Conservation (phyloP, 2,329 filamentous ascomycete genomes). For the Colletotrichum melonis region DNA sequence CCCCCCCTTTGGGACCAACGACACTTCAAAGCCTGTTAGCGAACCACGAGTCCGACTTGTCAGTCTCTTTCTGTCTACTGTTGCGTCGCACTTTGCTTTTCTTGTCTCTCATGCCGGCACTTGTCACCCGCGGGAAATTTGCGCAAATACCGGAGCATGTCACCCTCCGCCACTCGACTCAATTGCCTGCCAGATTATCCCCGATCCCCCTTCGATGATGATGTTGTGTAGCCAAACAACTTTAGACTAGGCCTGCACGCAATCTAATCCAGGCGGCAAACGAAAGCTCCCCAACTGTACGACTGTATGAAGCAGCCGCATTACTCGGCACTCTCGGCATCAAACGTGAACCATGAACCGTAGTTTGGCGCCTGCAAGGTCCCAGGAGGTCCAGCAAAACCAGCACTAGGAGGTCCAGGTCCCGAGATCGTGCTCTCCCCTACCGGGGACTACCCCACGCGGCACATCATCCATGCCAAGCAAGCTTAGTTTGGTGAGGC, state of each 20-base stretch:
- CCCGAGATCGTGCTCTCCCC: conserved; percentile 18
- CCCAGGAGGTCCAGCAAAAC: neutral
- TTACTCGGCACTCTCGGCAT: conserved; percentile 2
- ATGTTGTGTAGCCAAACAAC: neutral
- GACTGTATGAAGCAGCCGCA: conserved; percentile 1
- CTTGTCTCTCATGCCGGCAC: neutral
- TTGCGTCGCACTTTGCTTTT: neutral
- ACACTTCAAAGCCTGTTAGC: neutral
- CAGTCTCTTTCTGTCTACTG: neutral
- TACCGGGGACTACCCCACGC: conserved; percentile 22
- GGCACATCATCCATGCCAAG: conserved; percentile 24
- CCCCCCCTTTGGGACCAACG: conserved; percentile 9
- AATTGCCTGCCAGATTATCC: neutral
- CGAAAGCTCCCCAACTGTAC: neutral
- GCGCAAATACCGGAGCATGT: conserved; percentile 8
- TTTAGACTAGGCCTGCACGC: neutral
- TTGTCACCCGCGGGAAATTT: neutral
- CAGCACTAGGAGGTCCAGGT: conserved; percentile 7
- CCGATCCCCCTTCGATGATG: neutral
- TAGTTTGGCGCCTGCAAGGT: neutral
- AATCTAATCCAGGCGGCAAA: conserved; percentile 11
- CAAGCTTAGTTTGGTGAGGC: conserved; percentile 12
- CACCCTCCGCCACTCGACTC: neutral
- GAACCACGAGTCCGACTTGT: neutral
- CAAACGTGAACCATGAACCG: neutral